Base-by-base conservation (phyloP, 192 early-diverging fungal species). In the Podila epigama region DNA sequence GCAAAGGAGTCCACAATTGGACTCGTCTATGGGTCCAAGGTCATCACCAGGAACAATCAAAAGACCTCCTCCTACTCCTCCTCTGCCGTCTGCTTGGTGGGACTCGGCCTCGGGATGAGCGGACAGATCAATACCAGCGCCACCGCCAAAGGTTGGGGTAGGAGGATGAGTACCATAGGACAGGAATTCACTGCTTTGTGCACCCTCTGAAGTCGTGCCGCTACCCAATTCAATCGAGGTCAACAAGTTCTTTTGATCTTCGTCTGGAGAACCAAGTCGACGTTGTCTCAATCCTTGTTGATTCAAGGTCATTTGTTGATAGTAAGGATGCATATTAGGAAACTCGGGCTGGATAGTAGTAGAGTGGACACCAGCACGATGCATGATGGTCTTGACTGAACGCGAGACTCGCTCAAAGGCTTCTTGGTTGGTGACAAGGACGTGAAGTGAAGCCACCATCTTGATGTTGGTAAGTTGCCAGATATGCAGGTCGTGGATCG, bases 301-400 rank as follows among this genome's bases (percentile, higher is more conserved):
- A 13, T 25, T 25, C 5, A 28, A 35, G 36, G 51, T 20, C 2
- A 29, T 34, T 50, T 65, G 63, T 3, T 59, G 18, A 32, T 62
- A 44, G 36, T 67, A 51, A 10, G 71, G 71, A 29, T 75, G 52
- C 73, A 77, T 77, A 0, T 66, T 40, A 16, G 73, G 73, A 34
- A 95, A 95, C 80, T 97, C 96, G 16, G 94, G 95, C 80, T 97
- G 96, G 42, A 97, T 90, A 3, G 95, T 96, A 1, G 92, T 92
- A 25, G 91, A 92, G 69, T 98, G 96, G 36, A 98, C 83, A 15
- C 95, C 95, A 60, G 88, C 81, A 2, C 70, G 60, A 68, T 96
- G 95, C 81, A 98, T 86, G 22, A 90, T 73, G n/a, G 66, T 70
- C 83, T 95, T 93, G 69, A 97, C 88, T 13, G 82, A 58, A 18